Percentiles rank a stretch among this genome's conserved stretches.
These are phyloP conservation scores for Russula dissimulans DNA, from an alignment of 768 basidiomycete genomes.

Conservation along the genomic window DNA sequence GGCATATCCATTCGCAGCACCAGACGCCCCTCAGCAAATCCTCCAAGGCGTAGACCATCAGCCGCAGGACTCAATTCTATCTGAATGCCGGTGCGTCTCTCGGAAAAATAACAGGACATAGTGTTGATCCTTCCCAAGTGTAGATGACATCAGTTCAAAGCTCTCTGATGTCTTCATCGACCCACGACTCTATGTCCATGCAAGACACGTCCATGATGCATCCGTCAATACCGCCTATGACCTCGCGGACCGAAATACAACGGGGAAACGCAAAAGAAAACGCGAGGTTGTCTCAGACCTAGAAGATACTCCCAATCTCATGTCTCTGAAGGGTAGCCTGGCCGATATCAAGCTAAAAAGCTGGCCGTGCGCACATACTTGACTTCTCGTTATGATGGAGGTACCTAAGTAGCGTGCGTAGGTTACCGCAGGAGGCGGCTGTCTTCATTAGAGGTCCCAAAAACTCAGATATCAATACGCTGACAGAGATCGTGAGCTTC, in stretches of 20 bases:
- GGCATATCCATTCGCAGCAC: background rate
- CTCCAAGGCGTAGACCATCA: slow-evolving; percentile 6
- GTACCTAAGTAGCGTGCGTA: slow-evolving; percentile 21
- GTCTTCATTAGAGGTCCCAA: slow-evolving; percentile 56
- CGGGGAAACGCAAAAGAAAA: slow-evolving; percentile 32
- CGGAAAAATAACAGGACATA: background rate
- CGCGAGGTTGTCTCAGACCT: slow-evolving; percentile 28
- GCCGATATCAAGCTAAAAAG: slow-evolving; percentile 43
- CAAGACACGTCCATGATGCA: slow-evolving; percentile 44
- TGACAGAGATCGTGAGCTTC: slow-evolving; percentile 32
- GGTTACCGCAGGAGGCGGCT: slow-evolving; percentile 43
- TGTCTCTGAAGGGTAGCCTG: slow-evolving; percentile 41
- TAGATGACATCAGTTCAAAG: slow-evolving; percentile 39
- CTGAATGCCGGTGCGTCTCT: slow-evolving; percentile 30
- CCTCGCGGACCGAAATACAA: slow-evolving; percentile 25
- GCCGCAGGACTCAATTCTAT: slow-evolving; percentile 21
- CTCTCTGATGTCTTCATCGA: slow-evolving; percentile 43
- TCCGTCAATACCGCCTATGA: slow-evolving; percentile 32
- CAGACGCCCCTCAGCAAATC: background rate
- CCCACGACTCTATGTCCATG: slow-evolving; percentile 48
- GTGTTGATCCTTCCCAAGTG: slow-evolving; percentile 29
- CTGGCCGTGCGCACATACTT: slow-evolving; percentile 44
- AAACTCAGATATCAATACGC: slow-evolving; percentile 56
- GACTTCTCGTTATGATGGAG: background rate
- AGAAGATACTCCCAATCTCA: slow-evolving; percentile 38